Evolutionary conservation across 176 grass and related monocot species (phyloP), one percentile per base, ranked within the genome.

Genomic region (Areca catechu): DNA sequence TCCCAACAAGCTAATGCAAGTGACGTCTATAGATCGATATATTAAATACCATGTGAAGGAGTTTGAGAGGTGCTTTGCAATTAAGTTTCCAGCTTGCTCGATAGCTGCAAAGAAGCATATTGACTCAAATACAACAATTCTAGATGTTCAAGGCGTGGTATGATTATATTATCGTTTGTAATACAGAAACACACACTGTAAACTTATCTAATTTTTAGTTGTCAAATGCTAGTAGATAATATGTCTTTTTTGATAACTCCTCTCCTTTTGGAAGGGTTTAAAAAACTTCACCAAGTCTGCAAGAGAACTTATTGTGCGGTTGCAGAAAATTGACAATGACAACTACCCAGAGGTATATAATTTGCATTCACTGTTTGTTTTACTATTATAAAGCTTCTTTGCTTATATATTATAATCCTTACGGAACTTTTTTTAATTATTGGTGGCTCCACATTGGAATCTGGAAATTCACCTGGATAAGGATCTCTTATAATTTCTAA

Each of bases 281-380:
- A 97, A 97, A 62, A 97, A 97, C 73, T 97, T 97, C 78, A 78
- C 80, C n/a, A 97, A 97, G 66, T 57, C 80, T 76, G 93, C 87
- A 73, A 79, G 93, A 70, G 93, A 97, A 65, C 84, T 97, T 67
- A 97, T 97, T 21, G 79, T 77, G 50, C 93, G 66, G 50, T 22
- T 97, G 56, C 87, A 97, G 75, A 97, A 85, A 57, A 88, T 97
- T 76, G 77, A 97, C 59, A 97, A 70, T 68, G 83, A 97, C 70
- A 97, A 97, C 65, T 97, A 97, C 77, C 93, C 93, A 60, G 93
- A 97, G 81, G 87, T 92, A 67, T 27, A 54, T 65, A 57, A 69
- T 79, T 55, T 61, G n/a, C 30, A 57, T 57, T 54, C 22, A 51
- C 14, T 51, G 16, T 12, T 65, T 23, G 16, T 6, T 52, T 53